Percentiles rank a stretch among this genome's conserved stretches.
Conservation (phyloP, 2,329 filamentous ascomycete genomes). For the Nothophoma quercina region DNA sequence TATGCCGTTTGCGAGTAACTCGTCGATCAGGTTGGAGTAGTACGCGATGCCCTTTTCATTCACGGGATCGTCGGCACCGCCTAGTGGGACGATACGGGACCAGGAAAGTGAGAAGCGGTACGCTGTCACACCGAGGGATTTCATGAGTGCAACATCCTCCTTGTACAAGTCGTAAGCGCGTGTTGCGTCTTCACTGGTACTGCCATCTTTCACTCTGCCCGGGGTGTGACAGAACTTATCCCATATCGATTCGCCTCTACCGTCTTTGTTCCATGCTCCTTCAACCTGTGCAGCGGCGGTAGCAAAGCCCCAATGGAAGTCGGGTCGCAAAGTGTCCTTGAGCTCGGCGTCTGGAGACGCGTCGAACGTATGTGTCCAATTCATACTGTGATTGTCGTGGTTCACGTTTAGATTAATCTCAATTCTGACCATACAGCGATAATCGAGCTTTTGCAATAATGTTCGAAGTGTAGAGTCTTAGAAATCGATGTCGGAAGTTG, state of each 20-base stretch:
- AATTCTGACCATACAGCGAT: no score
- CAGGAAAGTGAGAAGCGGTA: slow-evolving; percentile 31
- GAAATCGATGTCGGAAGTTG: no score
- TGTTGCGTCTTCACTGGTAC: slow-evolving; percentile 41
- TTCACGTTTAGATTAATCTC: no score
- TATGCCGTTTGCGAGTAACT: slow-evolving; percentile 21
- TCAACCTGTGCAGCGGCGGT: slow-evolving; percentile 56
- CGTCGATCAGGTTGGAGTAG: slow-evolving; percentile 29
- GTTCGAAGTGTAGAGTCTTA: no score
- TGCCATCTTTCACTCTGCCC: slow-evolving; percentile 51
- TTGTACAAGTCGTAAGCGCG: slow-evolving; percentile 51
- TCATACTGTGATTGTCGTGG: neutral
- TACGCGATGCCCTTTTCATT: slow-evolving; percentile 26
- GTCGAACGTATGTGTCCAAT: slow-evolving; percentile 20
- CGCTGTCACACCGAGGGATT: slow-evolving; percentile 25
- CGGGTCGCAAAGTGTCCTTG: slow-evolving; percentile 35
- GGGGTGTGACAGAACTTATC: slow-evolving; percentile 52
- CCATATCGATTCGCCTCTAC: slow-evolving; percentile 54
- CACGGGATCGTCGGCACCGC: slow-evolving; percentile 24
- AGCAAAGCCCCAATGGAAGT: slow-evolving; percentile 55
- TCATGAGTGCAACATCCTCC: slow-evolving; percentile 52
- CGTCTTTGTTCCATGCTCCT: slow-evolving; percentile 54
- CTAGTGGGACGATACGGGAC: slow-evolving; percentile 29
- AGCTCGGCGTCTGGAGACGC: slow-evolving; percentile 14
- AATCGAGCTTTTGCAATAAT: no score